phyloP scores from a whole-genome alignment of 2,329 filamentous ascomycete genomes.

The Colletotrichum paranaense region DNA sequence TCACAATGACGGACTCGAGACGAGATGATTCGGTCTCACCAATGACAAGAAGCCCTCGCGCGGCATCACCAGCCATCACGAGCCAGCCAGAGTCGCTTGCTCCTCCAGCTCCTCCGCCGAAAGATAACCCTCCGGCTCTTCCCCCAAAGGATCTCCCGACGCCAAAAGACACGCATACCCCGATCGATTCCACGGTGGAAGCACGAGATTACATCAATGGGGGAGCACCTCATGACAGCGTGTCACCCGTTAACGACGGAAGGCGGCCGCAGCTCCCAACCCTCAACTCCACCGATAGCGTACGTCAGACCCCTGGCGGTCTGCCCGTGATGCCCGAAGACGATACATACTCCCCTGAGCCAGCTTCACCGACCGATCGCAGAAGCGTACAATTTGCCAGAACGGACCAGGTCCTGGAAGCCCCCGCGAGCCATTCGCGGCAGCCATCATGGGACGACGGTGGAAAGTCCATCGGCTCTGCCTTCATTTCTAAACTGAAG shows the following conservation, averaged over 20 bases:
- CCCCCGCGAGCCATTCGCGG: conserved; percentile 63
- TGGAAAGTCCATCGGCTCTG: conserved; percentile 70
- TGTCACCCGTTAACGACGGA: conserved; percentile 39
- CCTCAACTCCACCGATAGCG: conserved; percentile 34
- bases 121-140: conserved; percentile 29
- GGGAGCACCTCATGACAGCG: conserved; percentile 45
- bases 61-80: conserved; percentile 22
- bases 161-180: conserved; percentile 31
- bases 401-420: conserved; percentile 60
- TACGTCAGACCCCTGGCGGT: conserved; percentile 14
- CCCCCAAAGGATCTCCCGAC: conserved; percentile 29
- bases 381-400: conserved; percentile 83
- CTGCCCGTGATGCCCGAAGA: conserved; percentile 36
- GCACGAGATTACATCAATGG: conserved; percentile 53
- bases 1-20: conserved; percentile 32
- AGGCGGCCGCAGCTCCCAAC: conserved; percentile 19
- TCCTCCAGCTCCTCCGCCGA: conserved; percentile 26
- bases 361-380: conserved; percentile 53
- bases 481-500: conserved; percentile 83
- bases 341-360: conserved; percentile 38
- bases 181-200: conserved; percentile 38
- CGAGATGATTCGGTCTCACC: conserved; percentile 42
- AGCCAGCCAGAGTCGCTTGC: conserved; percentile 19
- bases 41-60: conserved; percentile 34
- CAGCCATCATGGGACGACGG: conserved; percentile 75